These are phyloP conservation scores for Pseudogymnoascus sp. DNA, from an alignment of 2,329 filamentous ascomycete species.

Conservation along the genomic window DNA sequence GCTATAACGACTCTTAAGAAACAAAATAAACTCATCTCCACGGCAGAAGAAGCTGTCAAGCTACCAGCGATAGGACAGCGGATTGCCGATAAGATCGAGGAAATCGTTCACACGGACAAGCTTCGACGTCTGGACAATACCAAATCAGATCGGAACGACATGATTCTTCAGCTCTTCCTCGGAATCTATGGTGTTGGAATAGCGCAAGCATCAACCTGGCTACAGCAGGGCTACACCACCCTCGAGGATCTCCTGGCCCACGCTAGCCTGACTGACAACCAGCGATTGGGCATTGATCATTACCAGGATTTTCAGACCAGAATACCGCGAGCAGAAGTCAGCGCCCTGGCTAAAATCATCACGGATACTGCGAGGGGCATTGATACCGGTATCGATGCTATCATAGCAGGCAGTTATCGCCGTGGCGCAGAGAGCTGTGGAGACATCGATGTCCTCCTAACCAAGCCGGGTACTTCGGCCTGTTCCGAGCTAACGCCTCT, in stretches of 20 bases:
- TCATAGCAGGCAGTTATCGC: constrained; percentile 78
- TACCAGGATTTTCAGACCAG: constrained; percentile 71
- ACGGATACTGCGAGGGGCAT: constrained; percentile 48
- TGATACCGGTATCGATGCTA: constrained; percentile 59
- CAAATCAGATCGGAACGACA: constrained; percentile 57
- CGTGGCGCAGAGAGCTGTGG: constrained; percentile 67
- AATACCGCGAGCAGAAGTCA: constrained; percentile 72
- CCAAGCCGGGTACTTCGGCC: constrained; percentile 50
- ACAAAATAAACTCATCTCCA: constrained; percentile 56
- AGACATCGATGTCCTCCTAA: constrained; percentile 82
- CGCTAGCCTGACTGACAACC: constrained; percentile 59
- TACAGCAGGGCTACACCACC: constrained; percentile 65
- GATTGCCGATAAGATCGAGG: constrained; percentile 79
- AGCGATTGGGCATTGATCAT: constrained; percentile 69
- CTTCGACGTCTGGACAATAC: constrained; percentile 67
- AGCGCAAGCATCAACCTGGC: constrained; percentile 65
- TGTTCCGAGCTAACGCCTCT: constrained; percentile 53
- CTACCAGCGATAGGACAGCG: constrained; percentile 65
- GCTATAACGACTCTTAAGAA: constrained; percentile 66
- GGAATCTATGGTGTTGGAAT: constrained; percentile 73
- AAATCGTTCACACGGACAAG: constrained; percentile 69
- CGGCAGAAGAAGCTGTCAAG: constrained; percentile 58
- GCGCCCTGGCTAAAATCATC: constrained; percentile 60
- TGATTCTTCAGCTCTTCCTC: constrained; percentile 61
- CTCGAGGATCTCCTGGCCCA: constrained; percentile 61